Conservation (phyloP, 257 asterid species). For the Leonotis leonurus region DNA sequence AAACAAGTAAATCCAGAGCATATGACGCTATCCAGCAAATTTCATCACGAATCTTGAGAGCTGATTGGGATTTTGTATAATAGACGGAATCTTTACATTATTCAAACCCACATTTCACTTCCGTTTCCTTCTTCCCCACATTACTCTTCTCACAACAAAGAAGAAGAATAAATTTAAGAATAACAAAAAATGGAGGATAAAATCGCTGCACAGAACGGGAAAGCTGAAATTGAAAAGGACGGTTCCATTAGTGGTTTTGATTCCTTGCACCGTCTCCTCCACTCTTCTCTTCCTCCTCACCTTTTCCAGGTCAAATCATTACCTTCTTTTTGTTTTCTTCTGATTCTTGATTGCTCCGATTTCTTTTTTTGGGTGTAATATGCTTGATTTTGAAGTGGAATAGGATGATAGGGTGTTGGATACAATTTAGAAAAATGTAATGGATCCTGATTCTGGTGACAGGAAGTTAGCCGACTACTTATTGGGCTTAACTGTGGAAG, state of each 20-base stretch:
- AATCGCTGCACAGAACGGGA: constrained; percentile 28
- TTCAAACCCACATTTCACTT: background rate
- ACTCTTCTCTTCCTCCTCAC: constrained; percentile 63
- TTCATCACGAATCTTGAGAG: too few species aligned
- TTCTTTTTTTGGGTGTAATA: too few species aligned
- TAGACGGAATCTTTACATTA: constrained; percentile 5
- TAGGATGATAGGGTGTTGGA: background rate
- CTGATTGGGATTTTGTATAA: too few species aligned
- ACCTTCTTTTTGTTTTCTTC: background rate
- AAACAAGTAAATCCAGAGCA: too few species aligned
- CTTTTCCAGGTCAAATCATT: constrained; percentile 53
- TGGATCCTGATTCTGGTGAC: background rate
- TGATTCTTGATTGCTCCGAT: background rate
- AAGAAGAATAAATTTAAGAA: background rate
- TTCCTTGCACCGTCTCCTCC: constrained; percentile 75
- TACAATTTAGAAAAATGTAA: background rate
- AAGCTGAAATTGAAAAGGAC: constrained; percentile 26
- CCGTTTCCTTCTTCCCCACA: background rate
- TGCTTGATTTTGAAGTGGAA: background rate
- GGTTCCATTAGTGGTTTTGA: constrained; percentile 84
- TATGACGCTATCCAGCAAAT: too few species aligned
- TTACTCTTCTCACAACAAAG: background rate
- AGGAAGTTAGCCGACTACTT: constrained; percentile 83
- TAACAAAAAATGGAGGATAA: constrained; percentile 40
- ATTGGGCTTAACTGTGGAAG: constrained; percentile 77